phyloP scores from a whole-genome alignment of 2,329 filamentous ascomycete genomes.

The Thelonectria rubi region DNA sequence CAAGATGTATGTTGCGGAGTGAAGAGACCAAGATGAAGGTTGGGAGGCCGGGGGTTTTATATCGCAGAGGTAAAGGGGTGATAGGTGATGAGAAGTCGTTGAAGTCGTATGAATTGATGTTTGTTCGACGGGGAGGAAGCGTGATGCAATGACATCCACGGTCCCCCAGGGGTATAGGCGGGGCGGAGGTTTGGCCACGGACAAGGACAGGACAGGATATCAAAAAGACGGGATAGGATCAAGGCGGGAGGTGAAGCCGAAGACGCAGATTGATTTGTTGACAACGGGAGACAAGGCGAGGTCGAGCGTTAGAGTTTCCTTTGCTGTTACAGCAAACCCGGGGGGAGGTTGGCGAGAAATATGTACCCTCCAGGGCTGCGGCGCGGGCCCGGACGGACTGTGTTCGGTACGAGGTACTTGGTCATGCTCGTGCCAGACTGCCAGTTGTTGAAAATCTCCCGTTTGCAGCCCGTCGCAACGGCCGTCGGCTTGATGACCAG shows the following conservation, averaged over 20 bases:
- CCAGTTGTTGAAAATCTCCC: constrained; percentile 36
- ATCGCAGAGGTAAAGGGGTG: constrained; percentile 3
- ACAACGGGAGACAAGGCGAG: constrained; percentile 37
- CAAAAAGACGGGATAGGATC: constrained; percentile 38
- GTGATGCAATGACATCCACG: constrained; percentile 31
- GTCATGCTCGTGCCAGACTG: constrained; percentile 30
- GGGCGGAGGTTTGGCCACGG: constrained; percentile 35
- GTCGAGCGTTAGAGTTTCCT: constrained; percentile 33
- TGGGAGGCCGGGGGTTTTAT: constrained; percentile 22
- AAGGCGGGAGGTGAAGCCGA: constrained; percentile 38
- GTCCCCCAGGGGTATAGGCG: constrained; percentile 24
- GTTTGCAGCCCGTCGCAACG: constrained; percentile 28
- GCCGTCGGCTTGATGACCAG: constrained; percentile 34
- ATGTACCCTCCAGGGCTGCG: constrained; percentile 35
- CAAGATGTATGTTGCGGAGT: constrained; percentile 17
- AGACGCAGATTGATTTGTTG: constrained; percentile 37
- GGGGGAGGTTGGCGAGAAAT: constrained; percentile 39
- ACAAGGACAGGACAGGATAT: constrained; percentile 36
- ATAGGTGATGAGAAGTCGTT: constrained; percentile 14
- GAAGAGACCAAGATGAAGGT: constrained; percentile 5
- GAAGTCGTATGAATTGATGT: constrained; percentile 31
- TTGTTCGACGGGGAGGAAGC: constrained; percentile 28
- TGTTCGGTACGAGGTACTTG: constrained; percentile 5
- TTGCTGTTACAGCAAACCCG: constrained; percentile 37
- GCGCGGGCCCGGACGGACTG: constrained; percentile 22